Evolutionary conservation across 2,329 filamentous ascomycete species (phyloP).

Genomic region (Thielaviopsis musarum): DNA sequence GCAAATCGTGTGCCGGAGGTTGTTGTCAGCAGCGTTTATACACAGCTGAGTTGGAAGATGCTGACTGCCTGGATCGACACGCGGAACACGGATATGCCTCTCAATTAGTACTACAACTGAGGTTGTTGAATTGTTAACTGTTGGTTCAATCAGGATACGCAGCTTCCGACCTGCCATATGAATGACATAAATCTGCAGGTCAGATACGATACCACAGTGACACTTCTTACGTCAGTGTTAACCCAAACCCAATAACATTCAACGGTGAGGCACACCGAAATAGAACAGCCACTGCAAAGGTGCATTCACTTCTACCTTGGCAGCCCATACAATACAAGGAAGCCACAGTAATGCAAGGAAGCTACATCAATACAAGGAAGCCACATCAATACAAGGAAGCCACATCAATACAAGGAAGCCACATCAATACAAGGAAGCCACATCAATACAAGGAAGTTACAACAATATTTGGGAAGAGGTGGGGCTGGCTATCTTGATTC

Average conservation of each 20-base stretch:
- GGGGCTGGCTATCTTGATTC: not conserved
- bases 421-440: too few species aligned
- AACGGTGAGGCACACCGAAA: not conserved
- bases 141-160: not conserved
- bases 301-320: too few species aligned
- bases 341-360: not conserved
- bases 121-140: not conserved
- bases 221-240: not conserved
- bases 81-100: not conserved
- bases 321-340: too few species aligned
- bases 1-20: too few species aligned
- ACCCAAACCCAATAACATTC: not conserved
- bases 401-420: too few species aligned
- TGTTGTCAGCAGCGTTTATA: too few species aligned
- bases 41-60: too few species aligned
- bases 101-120: too few species aligned
- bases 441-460: too few species aligned
- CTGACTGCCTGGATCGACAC: not conserved
- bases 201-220: not conserved
- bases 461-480: not conserved
- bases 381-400: too few species aligned
- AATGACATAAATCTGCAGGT: not conserved
- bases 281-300: too few species aligned
- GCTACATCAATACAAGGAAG: too few species aligned
- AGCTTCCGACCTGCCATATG: not conserved